Percentiles rank a stretch among this genome's conserved stretches.
Conservation (phyloP, 2,329 filamentous ascomycete genomes). For the Aspergillus texensis region DNA sequence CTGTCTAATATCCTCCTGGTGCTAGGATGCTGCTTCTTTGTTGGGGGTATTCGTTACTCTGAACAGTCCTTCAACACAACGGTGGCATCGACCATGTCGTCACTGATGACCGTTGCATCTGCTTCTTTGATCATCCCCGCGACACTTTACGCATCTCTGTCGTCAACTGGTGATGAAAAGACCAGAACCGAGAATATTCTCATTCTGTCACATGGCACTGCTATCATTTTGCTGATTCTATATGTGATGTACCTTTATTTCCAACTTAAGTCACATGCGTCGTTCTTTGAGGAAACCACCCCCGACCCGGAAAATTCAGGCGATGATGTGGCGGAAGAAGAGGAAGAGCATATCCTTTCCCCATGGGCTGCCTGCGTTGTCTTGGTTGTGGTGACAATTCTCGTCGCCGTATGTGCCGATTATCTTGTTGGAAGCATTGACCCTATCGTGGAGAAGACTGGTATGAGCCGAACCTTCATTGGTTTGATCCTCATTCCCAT, state of each 20-base stretch:
- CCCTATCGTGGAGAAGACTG: slow-evolving; percentile 66
- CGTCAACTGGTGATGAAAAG: slow-evolving; percentile 35
- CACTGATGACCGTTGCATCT: slow-evolving; percentile 73
- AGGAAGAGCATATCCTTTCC: slow-evolving; percentile 58
- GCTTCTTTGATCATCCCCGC: slow-evolving; percentile 80
- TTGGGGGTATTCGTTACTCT: slow-evolving; percentile 69
- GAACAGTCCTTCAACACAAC: slow-evolving; percentile 64
- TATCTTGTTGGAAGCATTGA: slow-evolving; percentile 78
- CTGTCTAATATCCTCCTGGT: slow-evolving; percentile 91
- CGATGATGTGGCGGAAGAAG: slow-evolving; percentile 43
- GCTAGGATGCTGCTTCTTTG: slow-evolving; percentile 77
- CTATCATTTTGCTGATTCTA: slow-evolving; percentile 72
- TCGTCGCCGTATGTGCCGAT: slow-evolving; percentile 74
- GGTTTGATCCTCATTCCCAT: slow-evolving; percentile 78
- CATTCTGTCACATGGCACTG: slow-evolving; percentile 72
- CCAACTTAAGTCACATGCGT: slow-evolving; percentile 74
- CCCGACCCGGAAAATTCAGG: slow-evolving; percentile 21
- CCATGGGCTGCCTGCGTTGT: slow-evolving; percentile 67
- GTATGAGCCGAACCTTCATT: slow-evolving; percentile 80
- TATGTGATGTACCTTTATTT: slow-evolving; percentile 79
- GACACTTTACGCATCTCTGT: slow-evolving; percentile 69
- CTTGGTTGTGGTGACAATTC: slow-evolving; percentile 68
- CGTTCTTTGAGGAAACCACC: slow-evolving; percentile 64
- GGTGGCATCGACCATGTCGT: slow-evolving; percentile 59
- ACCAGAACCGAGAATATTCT: slow-evolving; percentile 61